phyloP scores from a whole-genome alignment of 352 stramenopile genomes.

The Thraustochytrium striatum region DNA sequence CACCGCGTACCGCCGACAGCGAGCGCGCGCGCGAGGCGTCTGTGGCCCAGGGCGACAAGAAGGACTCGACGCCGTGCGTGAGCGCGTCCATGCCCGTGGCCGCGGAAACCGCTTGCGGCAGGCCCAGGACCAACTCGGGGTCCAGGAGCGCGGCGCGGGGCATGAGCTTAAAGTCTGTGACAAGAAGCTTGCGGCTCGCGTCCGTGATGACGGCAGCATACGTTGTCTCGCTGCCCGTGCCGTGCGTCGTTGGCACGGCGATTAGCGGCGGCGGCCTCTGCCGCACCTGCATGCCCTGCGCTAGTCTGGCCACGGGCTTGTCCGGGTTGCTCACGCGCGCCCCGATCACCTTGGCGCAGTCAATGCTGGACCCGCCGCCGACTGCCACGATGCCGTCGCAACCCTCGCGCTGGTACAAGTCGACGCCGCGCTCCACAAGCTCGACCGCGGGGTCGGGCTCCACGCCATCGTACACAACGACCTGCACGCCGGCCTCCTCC shows the following conservation, averaged over 20 bases:
- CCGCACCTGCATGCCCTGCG: not conserved
- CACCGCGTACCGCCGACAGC: not conserved
- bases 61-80: constrained; percentile 16
- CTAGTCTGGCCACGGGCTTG: not conserved
- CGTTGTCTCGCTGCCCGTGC: constrained; percentile 2
- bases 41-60: not conserved
- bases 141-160: not conserved
- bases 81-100: constrained; percentile 28
- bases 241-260: constrained; percentile 15
- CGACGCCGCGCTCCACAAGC: not conserved
- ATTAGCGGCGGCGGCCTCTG: not conserved
- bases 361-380: constrained; percentile 10
- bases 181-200: not conserved
- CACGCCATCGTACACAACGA: not conserved
- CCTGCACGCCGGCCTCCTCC: not conserved
- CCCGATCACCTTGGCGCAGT: constrained; percentile 16
- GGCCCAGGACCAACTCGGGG: not conserved
- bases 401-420: not conserved
- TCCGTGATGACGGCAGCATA: not conserved
- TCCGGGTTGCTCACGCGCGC: not conserved
- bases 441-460: not conserved
- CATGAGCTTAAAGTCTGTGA: not conserved
- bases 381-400: constrained; percentile 2
- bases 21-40: not conserved
- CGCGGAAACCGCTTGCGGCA: constrained; percentile 7